phyloP scores from a whole-genome alignment of 1,284 basidiomycete genomes.

The Tetrapyrgos nigripes region DNA sequence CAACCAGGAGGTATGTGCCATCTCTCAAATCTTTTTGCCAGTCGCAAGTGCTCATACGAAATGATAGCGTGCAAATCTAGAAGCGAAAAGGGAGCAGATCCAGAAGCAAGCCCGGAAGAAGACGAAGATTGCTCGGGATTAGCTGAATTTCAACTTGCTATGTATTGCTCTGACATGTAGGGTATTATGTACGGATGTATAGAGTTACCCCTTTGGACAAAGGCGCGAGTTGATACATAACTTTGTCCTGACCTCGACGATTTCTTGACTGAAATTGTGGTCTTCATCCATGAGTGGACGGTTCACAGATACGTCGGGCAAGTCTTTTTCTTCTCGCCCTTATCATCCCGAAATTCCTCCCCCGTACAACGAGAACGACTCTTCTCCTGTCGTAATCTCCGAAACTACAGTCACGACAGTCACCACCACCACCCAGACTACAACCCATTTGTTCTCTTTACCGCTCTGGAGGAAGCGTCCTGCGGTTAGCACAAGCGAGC shows the following conservation, averaged over 20 bases:
- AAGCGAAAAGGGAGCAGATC: slow-evolving; percentile 63
- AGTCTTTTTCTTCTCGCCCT: slow-evolving; percentile 18
- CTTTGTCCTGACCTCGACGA: no score
- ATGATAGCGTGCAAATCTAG: slow-evolving; percentile 63
- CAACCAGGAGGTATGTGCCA: slow-evolving; percentile 74
- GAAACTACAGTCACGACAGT: slow-evolving; percentile 59
- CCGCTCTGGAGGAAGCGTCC: slow-evolving; percentile 66
- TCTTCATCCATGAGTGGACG: slow-evolving; percentile 34
- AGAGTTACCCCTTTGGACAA: not conserved
- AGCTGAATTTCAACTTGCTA: slow-evolving; percentile 20
- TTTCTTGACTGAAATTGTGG: slow-evolving; percentile 26
- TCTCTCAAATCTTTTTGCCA: not conserved
- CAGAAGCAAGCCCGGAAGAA: slow-evolving; percentile 61
- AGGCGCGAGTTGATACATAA: no score
- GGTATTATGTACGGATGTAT: not conserved
- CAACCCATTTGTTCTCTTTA: slow-evolving; percentile 68
- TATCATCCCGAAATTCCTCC: slow-evolving; percentile 34
- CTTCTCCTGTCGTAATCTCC: slow-evolving; percentile 46
- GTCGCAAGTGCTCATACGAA: slow-evolving; percentile 3
- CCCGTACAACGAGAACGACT: slow-evolving; percentile 44
- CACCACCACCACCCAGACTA: slow-evolving; percentile 56
- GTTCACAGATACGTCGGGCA: not conserved
- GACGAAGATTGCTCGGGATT: slow-evolving; percentile 26
- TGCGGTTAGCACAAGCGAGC: slow-evolving; percentile 31
- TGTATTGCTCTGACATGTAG: no score